phyloP scores from a whole-genome alignment of 2,329 filamentous ascomycete genomes.

The Dactylonectria macrodidyma region DNA sequence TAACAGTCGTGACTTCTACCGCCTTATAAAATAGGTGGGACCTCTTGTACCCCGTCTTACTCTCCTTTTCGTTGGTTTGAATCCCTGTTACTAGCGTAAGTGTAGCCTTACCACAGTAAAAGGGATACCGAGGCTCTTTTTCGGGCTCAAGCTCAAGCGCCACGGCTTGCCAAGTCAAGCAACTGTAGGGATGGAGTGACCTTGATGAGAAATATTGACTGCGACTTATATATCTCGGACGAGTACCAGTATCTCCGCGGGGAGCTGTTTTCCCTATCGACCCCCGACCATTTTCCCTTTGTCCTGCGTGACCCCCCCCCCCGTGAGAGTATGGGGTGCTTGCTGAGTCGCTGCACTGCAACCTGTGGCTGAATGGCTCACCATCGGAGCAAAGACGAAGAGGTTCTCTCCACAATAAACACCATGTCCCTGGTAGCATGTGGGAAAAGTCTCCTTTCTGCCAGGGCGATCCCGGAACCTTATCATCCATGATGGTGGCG shows the following conservation, averaged over 20 bases:
- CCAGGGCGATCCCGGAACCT: neutral
- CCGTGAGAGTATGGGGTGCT: neutral
- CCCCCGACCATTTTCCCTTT: neutral
- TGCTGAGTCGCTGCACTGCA: neutral
- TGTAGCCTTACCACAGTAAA: too few relatives aligned
- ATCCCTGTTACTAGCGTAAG: too few relatives aligned
- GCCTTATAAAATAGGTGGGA: too few relatives aligned
- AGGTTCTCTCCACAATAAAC: neutral
- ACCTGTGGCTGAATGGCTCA: neutral
- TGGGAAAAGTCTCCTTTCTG: neutral
- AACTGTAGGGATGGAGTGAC: neutral
- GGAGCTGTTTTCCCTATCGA: neutral
- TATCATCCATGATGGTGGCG: neutral
- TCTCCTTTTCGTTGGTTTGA: too few relatives aligned
- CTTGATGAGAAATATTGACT: neutral
- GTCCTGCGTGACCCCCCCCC: neutral
- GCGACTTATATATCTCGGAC: neutral
- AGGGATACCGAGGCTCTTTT: too few relatives aligned
- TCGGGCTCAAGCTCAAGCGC: too few relatives aligned
- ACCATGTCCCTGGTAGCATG: neutral
- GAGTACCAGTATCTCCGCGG: neutral
- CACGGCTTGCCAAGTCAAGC: too few relatives aligned
- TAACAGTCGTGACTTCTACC: too few relatives aligned
- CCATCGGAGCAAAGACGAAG: neutral
- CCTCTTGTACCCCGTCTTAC: too few relatives aligned